Base-by-base conservation (phyloP, 345 rosid species). In the Kandelia obovata region DNA sequence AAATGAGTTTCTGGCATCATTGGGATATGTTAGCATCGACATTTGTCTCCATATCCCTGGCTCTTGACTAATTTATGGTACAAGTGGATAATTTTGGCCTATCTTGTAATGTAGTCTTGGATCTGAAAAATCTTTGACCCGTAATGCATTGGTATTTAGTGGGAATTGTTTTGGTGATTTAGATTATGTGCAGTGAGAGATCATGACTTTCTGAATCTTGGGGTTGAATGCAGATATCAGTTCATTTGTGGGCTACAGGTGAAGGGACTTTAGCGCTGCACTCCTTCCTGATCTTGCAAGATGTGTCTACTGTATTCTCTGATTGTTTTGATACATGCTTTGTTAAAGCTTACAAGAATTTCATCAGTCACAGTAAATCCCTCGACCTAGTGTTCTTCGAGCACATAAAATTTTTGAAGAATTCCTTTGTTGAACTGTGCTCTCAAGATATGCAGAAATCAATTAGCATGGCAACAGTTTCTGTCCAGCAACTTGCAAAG, bases 161-260 rank as follows among this genome's bases (percentile, higher is more conserved):
- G 31, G 34, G 25, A 62, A 53, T 69, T 37, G 10, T 43, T 60
- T 31, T 58, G 39, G 53, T 34, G 21, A 53, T 60, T 62, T 67
- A 61, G 69, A 31, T 32, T 17, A 58, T 59, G 34, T 77, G 5
- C 47, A 5, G 20, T 27, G 31, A 51, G 65, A 61, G 65, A 60
- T 67, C 62, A 52, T 57, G 28, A 53, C 68, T 68, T 70, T 21
- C 25, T 34, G 32, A 34, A 49, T 25, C 52, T 32, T 68, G 37
- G 26, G 25, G 64, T 39, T 57, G 62, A 61, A 51, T 78, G 76
- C 89, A 95, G 99, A 69, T 80, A 72, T 80, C 87, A 32, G 73
- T 92, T 73, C 88, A 88, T 77, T 65, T 92, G 68, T 92, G 99
- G 99, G 87, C 87, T 65, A 90, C 93, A 0, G 81, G 96, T 66